A percentile compares a stretch with the other conserved stretches of the same genome.
Evolutionary conservation across 805 yeast species (phyloP).

Genomic region (Wickerhamiella bombiphila): DNA sequence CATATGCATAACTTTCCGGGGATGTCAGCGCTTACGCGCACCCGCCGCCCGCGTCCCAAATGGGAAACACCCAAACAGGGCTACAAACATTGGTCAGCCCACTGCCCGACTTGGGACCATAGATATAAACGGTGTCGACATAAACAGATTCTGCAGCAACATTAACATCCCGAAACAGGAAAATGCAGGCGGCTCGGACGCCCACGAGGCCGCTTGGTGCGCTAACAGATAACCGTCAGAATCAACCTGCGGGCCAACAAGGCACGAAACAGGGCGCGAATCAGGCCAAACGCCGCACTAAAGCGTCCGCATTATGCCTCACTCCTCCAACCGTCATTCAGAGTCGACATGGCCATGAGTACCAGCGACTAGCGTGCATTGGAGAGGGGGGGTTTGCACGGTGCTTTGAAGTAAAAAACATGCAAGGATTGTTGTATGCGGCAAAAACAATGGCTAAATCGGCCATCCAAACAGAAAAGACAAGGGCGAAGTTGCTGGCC

Average conservation of each 20-base stretch:
- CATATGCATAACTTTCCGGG: too few species aligned
- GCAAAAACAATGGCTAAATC: slow-evolving; percentile 97
- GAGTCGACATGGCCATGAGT: slow-evolving; percentile 75
- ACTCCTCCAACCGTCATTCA: slow-evolving; percentile 93
- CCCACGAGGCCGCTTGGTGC: slow-evolving; percentile 3
- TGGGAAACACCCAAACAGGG: slow-evolving; percentile 5
- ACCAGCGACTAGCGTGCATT: slow-evolving; percentile 74
- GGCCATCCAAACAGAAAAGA: slow-evolving; percentile 79
- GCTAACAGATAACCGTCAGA: slow-evolving; percentile 5
- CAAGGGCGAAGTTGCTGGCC: slow-evolving; percentile 60
- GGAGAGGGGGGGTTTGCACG: slow-evolving; percentile 99
- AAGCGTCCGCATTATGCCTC: slow-evolving; percentile 77
- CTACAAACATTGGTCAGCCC: neutral
- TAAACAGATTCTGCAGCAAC: neutral
- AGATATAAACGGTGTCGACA: neutral
- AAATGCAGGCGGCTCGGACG: neutral
- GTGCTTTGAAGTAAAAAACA: slow-evolving; percentile 92
- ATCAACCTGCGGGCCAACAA: slow-evolving; percentile 2
- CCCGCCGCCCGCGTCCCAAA: slow-evolving; percentile 1
- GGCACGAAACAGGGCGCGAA: neutral
- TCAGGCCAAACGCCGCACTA: slow-evolving; percentile 41
- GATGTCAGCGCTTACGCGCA: too few species aligned
- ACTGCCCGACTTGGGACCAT: neutral
- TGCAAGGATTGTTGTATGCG: slow-evolving; percentile 69
- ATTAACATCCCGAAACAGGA: neutral